Conservation (phyloP, 495 filamentous ascomycete genomes). For the Pseudomonodictys pantanalensis region DNA sequence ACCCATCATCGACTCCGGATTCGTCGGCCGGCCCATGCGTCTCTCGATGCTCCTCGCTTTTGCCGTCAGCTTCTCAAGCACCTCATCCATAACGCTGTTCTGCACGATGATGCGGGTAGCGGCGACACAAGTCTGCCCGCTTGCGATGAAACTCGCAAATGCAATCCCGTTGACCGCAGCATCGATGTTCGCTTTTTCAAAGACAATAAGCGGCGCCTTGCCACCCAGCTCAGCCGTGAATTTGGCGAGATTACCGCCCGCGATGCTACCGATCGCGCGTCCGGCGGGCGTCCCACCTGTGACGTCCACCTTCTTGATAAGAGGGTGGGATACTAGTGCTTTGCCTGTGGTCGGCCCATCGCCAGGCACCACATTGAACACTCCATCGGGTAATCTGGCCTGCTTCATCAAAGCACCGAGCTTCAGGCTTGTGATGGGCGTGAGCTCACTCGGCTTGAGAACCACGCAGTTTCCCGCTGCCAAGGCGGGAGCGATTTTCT, state of each 20-base stretch:
- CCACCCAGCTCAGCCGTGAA: slow-evolving; percentile 70
- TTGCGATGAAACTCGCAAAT: slow-evolving; percentile 61
- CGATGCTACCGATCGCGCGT: slow-evolving; percentile 57
- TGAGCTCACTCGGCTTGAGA: slow-evolving; percentile 63
- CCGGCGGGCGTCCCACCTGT: slow-evolving; percentile 65
- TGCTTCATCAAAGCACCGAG: slow-evolving; percentile 55
- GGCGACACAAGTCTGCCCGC: slow-evolving; percentile 70
- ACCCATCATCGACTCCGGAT: slow-evolving; percentile 33
- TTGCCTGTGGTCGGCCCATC: slow-evolving; percentile 64
- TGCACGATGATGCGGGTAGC: slow-evolving; percentile 73
- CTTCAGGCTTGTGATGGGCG: slow-evolving; percentile 55
- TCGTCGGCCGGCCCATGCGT: slow-evolving; percentile 52
- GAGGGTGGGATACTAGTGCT: slow-evolving; percentile 60
- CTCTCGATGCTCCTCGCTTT: slow-evolving; percentile 41
- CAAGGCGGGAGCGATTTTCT: slow-evolving; percentile 49
- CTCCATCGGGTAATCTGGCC: slow-evolving; percentile 58
- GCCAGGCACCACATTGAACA: slow-evolving; percentile 59
- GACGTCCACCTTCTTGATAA: slow-evolving; percentile 70
- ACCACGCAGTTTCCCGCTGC: slow-evolving; percentile 61
- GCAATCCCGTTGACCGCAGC: slow-evolving; percentile 59
- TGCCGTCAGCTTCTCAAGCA: slow-evolving; percentile 37
- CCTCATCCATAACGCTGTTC: slow-evolving; percentile 41
- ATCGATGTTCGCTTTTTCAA: slow-evolving; percentile 69
- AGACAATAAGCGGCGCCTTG: slow-evolving; percentile 71
- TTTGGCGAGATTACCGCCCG: slow-evolving; percentile 63